Evolutionary conservation across 305 asterid species (phyloP).

Genomic region (Fraxinus velutina): DNA sequence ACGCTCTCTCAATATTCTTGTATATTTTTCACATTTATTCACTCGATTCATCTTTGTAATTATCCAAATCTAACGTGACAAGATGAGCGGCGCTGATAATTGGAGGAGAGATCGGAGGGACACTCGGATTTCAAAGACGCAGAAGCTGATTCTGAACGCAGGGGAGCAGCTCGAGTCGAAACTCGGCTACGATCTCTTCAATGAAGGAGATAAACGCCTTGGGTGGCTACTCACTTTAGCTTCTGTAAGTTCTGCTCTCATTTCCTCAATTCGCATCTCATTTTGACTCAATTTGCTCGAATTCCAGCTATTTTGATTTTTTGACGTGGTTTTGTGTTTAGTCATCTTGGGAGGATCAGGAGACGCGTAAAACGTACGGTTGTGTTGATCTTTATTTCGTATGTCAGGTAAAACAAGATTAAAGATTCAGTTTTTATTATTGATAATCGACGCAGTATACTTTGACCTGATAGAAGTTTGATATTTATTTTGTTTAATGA

Average conservation of each 20-base stretch:
- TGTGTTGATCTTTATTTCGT: slow-evolving; percentile 91
- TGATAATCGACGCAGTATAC: slow-evolving; percentile 4
- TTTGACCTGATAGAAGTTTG: slow-evolving; percentile 9
- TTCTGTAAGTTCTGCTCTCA: slow-evolving; percentile 46
- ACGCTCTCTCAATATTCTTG: neutral
- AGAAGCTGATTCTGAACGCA: slow-evolving; percentile 66
- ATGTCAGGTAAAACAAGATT: slow-evolving; percentile 59
- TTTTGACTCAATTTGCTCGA: slow-evolving; percentile 12
- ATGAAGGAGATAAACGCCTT: slow-evolving; percentile 92
- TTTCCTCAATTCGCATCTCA: neutral
- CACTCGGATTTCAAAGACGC: slow-evolving; percentile 79
- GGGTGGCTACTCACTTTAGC: slow-evolving; percentile 95
- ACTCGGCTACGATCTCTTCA: slow-evolving; percentile 73
- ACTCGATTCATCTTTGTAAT: neutral
- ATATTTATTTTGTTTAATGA: slow-evolving; percentile 20
- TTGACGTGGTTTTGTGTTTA: slow-evolving; percentile 21
- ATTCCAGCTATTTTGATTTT: neutral
- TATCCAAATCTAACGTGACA: slow-evolving; percentile 8
- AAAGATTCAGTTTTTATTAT: neutral
- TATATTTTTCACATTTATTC: neutral
- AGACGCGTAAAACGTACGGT: slow-evolving; percentile 74
- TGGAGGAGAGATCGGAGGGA: slow-evolving; percentile 71
- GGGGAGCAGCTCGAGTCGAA: slow-evolving; percentile 95
- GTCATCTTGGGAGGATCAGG: slow-evolving; percentile 97
- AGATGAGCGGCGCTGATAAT: slow-evolving; percentile 57